A percentile compares a stretch with the other conserved stretches of the same genome.
Conservation (phyloP, 2,329 filamentous ascomycete species). For the Aureobasidium namibiae region DNA sequence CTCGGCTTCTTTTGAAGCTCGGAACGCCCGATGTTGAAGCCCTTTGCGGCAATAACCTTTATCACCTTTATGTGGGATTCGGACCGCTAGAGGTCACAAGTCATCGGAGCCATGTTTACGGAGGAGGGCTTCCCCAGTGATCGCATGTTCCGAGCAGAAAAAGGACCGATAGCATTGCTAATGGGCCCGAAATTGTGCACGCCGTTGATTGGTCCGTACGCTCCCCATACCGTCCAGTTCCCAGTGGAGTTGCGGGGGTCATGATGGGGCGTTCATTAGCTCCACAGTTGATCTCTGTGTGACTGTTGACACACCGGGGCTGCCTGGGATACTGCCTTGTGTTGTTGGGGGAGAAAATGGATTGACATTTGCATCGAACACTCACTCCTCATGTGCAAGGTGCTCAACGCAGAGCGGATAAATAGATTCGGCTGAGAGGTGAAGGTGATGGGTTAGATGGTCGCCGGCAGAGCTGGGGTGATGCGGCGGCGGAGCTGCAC, state of each 20-base stretch:
- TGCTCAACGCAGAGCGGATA: not conserved
- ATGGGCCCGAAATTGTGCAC: not conserved
- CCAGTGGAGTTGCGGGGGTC: not conserved
- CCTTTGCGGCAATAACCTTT: not conserved
- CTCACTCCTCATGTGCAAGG: not conserved
- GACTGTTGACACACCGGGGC: not conserved
- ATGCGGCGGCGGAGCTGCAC: not conserved
- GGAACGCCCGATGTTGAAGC: not conserved
- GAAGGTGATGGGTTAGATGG: not conserved
- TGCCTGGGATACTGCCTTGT: not conserved
- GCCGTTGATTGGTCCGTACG: not conserved
- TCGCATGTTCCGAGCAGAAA: not conserved
- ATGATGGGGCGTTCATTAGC: conserved; percentile 4
- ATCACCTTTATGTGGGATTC: not conserved
- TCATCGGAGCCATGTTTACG: too few relatives aligned
- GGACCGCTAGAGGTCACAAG: conserved; percentile 4
- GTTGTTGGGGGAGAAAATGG: not conserved
- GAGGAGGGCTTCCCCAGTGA: not conserved
- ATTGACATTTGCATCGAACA: not conserved
- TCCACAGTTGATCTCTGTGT: conserved; percentile 4
- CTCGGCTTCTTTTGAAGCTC: not conserved
- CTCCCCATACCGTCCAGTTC: conserved; percentile 2
- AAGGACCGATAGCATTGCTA: conserved; percentile 13
- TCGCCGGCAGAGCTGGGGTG: not conserved
- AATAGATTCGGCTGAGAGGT: not conserved